phyloP scores from a whole-genome alignment of 1,139 yeast species.

The Kodamaea anthophila region DNA sequence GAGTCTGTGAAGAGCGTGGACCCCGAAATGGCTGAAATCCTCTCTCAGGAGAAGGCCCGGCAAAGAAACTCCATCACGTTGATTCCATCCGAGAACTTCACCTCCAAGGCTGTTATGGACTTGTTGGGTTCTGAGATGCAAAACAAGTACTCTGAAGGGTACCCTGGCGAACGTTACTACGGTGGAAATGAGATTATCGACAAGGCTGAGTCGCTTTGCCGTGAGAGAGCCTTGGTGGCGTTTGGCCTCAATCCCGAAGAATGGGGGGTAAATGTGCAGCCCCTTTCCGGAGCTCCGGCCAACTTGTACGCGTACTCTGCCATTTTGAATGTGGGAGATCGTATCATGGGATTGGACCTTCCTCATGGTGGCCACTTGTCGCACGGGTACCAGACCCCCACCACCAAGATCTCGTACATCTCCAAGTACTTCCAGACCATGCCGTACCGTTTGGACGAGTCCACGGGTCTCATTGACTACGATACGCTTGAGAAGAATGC shows the following conservation, averaged over 20 bases:
- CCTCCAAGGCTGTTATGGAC: conserved; percentile 92
- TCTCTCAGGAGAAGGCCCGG: conserved; percentile 68
- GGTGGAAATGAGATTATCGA: conserved; percentile 96
- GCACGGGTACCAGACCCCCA: conserved; percentile 90
- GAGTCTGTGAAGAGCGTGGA: conserved; percentile 63
- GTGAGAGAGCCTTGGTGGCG: conserved; percentile 84
- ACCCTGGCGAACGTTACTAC: conserved; percentile 95
- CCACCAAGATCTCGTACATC: conserved; percentile 81
- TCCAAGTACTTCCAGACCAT: conserved; percentile 94
- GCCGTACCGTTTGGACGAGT: conserved; percentile 86
- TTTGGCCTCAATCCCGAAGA: conserved; percentile 66
- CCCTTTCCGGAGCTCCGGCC: conserved; percentile 94
- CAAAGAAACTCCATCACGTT: conserved; percentile 87
- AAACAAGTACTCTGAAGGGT: conserved; percentile 97
- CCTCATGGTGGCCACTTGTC: conserved; percentile 98
- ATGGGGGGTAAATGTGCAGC: conserved; percentile 97
- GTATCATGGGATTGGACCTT: conserved; percentile 92
- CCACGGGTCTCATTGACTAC: conserved; percentile 87
- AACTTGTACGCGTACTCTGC: conserved; percentile 91
- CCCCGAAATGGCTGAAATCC: conserved; percentile 79
- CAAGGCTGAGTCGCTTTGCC: conserved; percentile 84
- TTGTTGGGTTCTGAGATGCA: conserved; percentile 94
- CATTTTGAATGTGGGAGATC: conserved; percentile 83
- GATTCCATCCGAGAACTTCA: conserved; percentile 93
- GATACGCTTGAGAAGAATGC: conserved; percentile 84